Conservation (phyloP, 164 flowering plant genomes). For the Nymphaea colorata region DNA sequence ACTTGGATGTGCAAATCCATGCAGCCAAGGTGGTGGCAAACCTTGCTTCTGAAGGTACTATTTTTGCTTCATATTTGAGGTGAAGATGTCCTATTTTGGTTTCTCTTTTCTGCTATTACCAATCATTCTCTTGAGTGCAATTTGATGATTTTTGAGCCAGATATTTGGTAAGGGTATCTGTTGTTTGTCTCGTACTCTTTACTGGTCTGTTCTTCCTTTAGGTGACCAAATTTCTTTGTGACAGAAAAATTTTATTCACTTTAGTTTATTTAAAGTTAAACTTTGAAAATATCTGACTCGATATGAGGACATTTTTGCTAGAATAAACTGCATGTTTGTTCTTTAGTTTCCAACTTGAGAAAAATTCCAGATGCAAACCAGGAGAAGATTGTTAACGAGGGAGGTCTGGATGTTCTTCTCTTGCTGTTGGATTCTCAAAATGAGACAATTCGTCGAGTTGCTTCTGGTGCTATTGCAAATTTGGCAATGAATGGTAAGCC, state of each 20-base stretch:
- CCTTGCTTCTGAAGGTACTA: slow-evolving; percentile 90
- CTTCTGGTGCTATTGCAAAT: slow-evolving; percentile 94
- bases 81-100: neutral
- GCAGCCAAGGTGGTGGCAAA: slow-evolving; percentile 87
- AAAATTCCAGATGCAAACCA: slow-evolving; percentile 50
- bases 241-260: no score
- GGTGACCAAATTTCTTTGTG: no score
- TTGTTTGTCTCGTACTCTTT: no score
- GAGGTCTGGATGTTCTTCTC: slow-evolving; percentile 80
- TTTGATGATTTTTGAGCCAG: neutral
- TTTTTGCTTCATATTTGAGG: neutral
- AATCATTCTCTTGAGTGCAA: neutral
- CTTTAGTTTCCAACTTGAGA: neutral
- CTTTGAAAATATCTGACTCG: no score
- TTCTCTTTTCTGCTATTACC: no score
- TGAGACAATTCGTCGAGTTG: slow-evolving; percentile 70
- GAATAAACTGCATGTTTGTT: no score
- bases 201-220: no score
- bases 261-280: no score
- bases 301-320: no score
- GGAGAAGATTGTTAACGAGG: slow-evolving; percentile 73
- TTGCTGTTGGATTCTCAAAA: slow-evolving; percentile 46
- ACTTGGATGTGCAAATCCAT: slow-evolving; percentile 69
- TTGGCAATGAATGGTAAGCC: slow-evolving; percentile 83
- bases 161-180: no score